Percentiles rank a stretch among this genome's conserved stretches.
Conservation (phyloP, 805 yeast genomes). For the Lachancea dasiensis region DNA sequence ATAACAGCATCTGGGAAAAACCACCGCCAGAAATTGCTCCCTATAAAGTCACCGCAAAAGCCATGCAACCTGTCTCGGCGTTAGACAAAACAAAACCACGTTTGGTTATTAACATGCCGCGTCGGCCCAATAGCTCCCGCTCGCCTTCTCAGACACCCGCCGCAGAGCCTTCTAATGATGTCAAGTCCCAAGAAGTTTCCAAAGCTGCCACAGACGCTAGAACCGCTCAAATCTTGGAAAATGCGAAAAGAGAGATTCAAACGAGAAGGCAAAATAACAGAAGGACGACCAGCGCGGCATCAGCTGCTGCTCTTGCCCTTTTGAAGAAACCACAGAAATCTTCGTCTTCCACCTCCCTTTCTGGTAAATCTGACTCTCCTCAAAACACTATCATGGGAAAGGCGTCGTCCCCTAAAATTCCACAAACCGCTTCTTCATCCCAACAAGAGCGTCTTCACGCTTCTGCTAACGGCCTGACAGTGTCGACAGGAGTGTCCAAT, state of each 20-base stretch:
- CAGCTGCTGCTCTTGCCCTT: slow-evolving; percentile 22
- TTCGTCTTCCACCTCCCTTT: slow-evolving; percentile 12
- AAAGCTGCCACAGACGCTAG: slow-evolving; percentile 25
- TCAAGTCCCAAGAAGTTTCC: slow-evolving; percentile 3
- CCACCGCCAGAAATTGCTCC: slow-evolving; percentile 64
- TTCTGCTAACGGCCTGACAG: slow-evolving; percentile 2
- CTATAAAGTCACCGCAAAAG: slow-evolving; percentile 65
- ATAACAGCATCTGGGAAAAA: slow-evolving; percentile 52
- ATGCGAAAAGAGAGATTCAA: slow-evolving; percentile 23
- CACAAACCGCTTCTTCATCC: slow-evolving; percentile 2
- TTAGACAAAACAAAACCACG: slow-evolving; percentile 25
- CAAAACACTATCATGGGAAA: slow-evolving; percentile 9
- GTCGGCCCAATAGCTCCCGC: slow-evolving; percentile 17
- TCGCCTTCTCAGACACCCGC: slow-evolving; percentile 13
- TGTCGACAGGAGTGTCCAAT: slow-evolving; percentile 9
- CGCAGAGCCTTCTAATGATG: slow-evolving; percentile 1
- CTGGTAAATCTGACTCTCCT: slow-evolving; percentile 16
- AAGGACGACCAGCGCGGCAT: slow-evolving; percentile 19
- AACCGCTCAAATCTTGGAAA: slow-evolving; percentile 30
- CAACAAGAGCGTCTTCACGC: slow-evolving; percentile 15
- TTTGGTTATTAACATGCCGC: slow-evolving; percentile 12
- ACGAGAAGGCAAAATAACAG: slow-evolving; percentile 16
- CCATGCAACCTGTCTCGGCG: slow-evolving; percentile 72
- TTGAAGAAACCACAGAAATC: slow-evolving; percentile 16
- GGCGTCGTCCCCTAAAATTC: slow-evolving; percentile 8